phyloP scores from a whole-genome alignment of 129 eudicot species.

The Scalesia atractyloides region DNA sequence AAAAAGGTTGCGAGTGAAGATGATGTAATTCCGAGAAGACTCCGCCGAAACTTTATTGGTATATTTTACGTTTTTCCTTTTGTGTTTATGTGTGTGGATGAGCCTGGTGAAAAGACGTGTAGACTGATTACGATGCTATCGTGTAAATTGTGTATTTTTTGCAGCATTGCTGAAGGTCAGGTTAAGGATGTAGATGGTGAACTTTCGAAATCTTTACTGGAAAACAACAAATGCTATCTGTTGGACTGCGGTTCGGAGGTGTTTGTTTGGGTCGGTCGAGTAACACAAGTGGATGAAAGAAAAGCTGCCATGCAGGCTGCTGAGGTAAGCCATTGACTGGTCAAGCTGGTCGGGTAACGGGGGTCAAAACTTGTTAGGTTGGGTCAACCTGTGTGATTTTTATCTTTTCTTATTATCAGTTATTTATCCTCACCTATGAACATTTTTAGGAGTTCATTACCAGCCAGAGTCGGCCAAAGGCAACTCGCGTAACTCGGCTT shows the following conservation, averaged over 20 bases:
- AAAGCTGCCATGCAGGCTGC: slow-evolving; percentile 89
- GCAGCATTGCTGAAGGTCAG: slow-evolving; percentile 80
- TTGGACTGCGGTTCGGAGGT: slow-evolving; percentile 97
- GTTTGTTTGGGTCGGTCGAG: slow-evolving; percentile 96
- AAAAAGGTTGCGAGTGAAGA: slow-evolving; percentile 91
- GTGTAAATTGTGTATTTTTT: slow-evolving; percentile 16
- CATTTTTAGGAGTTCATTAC: slow-evolving; percentile 66
- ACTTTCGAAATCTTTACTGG: slow-evolving; percentile 82
- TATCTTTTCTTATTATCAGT: neutral
- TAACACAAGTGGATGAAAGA: slow-evolving; percentile 94
- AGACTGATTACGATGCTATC: slow-evolving; percentile 5
- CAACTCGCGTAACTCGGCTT: slow-evolving; percentile 87
- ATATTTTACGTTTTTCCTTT: slow-evolving; percentile 12
- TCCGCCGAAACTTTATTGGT: slow-evolving; percentile 77
- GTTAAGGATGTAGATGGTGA: slow-evolving; percentile 71
- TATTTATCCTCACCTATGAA: too few species aligned
- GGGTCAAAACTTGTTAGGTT: too few species aligned
- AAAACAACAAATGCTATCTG: slow-evolving; percentile 83
- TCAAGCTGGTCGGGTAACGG: neutral
- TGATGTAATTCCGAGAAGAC: slow-evolving; percentile 79
- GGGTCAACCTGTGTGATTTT: neutral
- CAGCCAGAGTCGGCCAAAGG: slow-evolving; percentile 88
- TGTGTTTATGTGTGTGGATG: slow-evolving; percentile 3
- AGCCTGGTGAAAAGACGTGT: neutral
- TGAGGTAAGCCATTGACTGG: slow-evolving; percentile 50